Conservation (phyloP, 768 basidiomycete genomes). For the Panellus pusillus region DNA sequence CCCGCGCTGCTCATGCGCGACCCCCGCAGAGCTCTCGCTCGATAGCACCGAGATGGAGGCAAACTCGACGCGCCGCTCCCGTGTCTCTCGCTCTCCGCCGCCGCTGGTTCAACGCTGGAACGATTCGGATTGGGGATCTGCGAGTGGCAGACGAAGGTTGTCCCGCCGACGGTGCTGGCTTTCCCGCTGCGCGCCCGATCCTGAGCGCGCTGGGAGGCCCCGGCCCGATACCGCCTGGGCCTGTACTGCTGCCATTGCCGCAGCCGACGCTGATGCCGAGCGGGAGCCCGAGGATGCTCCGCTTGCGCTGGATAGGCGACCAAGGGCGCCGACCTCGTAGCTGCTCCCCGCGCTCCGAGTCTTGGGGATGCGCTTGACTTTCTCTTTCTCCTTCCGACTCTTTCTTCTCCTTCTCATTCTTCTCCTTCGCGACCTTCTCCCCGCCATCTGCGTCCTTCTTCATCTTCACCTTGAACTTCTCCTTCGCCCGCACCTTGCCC, state of each 20-base stretch:
- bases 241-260: conserved; percentile 6
- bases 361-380: conserved; percentile 39
- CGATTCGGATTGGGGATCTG: conserved; percentile 27
- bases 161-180: conserved; percentile 35
- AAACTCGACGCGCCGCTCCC: conserved; percentile 29
- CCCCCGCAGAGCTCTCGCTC: no score
- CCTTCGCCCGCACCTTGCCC: conserved; percentile 16
- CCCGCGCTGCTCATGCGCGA: no score
- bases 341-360: conserved; percentile 59
- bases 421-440: no score
- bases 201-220: conserved; percentile 19
- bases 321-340: conserved; percentile 66
- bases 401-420: conserved; percentile 30
- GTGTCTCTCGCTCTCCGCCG: background rate
- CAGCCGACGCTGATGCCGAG: background rate
- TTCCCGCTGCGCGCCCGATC: conserved; percentile 18
- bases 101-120: conserved; percentile 29
- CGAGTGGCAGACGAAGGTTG: conserved; percentile 20
- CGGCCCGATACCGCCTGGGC: conserved; percentile 10
- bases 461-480: conserved; percentile 22
- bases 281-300: conserved; percentile 51
- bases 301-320: no score
- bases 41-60: conserved; percentile 29
- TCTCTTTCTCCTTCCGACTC: conserved; percentile 32
- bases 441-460: conserved; percentile 39